phyloP scores from a whole-genome alignment of 768 basidiomycete species.

The Gelatoporia subvermispora region DNA sequence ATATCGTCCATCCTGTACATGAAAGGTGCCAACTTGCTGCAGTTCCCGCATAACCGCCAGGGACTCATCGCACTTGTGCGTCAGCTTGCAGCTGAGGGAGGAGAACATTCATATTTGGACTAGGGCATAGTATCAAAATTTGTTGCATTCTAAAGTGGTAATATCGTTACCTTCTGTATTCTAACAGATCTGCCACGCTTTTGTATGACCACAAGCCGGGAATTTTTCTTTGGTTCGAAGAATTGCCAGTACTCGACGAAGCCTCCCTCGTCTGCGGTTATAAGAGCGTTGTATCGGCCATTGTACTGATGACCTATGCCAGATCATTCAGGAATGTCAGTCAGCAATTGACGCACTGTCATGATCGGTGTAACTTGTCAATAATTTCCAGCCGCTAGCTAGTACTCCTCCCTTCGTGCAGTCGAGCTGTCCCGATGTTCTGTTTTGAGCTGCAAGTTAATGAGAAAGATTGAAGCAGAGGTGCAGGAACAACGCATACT shows the following conservation, averaged over 20 bases:
- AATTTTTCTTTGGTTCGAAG: slow-evolving; percentile 74
- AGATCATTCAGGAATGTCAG: background rate
- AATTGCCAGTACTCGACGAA: slow-evolving; percentile 98
- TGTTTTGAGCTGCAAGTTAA: slow-evolving; percentile 64
- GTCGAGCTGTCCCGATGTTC: slow-evolving; percentile 63
- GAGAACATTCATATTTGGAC: slow-evolving; percentile 95
- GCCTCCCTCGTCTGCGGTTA: slow-evolving; percentile 92
- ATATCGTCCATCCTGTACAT: slow-evolving; percentile 93
- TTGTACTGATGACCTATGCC: slow-evolving; percentile 59
- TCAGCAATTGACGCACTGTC: slow-evolving; percentile 36
- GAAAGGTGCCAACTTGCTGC: slow-evolving; percentile 96
- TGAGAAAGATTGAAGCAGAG: slow-evolving; percentile 12
- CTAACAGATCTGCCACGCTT: slow-evolving; percentile 88
- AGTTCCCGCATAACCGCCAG: slow-evolving; percentile 92
- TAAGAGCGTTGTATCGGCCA: slow-evolving; percentile 82
- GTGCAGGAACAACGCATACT: slow-evolving; percentile 24
- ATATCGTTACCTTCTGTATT: slow-evolving; percentile 86
- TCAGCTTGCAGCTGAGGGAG: slow-evolving; percentile 84
- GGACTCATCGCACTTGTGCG: slow-evolving; percentile 93
- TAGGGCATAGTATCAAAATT: slow-evolving; percentile 25
- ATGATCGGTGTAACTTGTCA: slow-evolving; percentile 81
- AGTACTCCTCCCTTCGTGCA: slow-evolving; percentile 91
- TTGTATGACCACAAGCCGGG: slow-evolving; percentile 87
- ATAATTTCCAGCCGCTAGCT: slow-evolving; percentile 73
- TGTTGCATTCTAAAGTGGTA: background rate